Evolutionary conservation across 176 grass and related monocot species (phyloP).

Genomic region (Echinochloa phyllopogon): DNA sequence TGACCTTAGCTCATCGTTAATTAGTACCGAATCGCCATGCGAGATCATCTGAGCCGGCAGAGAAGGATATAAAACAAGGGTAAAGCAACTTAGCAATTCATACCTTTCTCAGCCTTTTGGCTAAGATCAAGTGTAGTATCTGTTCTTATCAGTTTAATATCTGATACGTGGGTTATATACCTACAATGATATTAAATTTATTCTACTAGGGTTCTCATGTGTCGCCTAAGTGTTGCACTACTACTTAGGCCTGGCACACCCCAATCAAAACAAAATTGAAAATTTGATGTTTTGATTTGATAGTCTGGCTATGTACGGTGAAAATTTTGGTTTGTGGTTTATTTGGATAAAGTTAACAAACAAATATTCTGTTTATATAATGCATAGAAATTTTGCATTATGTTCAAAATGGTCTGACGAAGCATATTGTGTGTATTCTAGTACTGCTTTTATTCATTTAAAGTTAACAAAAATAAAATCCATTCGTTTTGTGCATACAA

Average conservation of each 20-base stretch:
- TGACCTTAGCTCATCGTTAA: not conserved
- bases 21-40: not conserved
- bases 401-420: no score
- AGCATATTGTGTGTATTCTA: no score
- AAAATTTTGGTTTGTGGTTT: no score
- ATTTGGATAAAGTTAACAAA: no score
- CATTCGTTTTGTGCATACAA: no score
- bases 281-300: not conserved
- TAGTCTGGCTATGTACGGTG: no score
- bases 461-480: no score
- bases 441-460: no score
- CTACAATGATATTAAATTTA: not conserved
- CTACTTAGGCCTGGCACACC: not conserved
- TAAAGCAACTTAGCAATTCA: not conserved
- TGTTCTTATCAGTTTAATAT: constrained; percentile 87
- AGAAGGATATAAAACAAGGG: not conserved
- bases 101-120: constrained; percentile 77
- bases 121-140: constrained; percentile 84
- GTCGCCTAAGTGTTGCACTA: not conserved
- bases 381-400: no score
- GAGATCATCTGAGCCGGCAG: not conserved
- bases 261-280: not conserved
- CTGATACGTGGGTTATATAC: constrained; percentile 49
- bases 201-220: not conserved
- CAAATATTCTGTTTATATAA: no score